Percentiles rank a stretch among this genome's conserved stretches.
These are phyloP conservation scores for Violaceomyces palustris DNA, from an alignment of 1,284 basidiomycete species.

Conservation along the genomic window DNA sequence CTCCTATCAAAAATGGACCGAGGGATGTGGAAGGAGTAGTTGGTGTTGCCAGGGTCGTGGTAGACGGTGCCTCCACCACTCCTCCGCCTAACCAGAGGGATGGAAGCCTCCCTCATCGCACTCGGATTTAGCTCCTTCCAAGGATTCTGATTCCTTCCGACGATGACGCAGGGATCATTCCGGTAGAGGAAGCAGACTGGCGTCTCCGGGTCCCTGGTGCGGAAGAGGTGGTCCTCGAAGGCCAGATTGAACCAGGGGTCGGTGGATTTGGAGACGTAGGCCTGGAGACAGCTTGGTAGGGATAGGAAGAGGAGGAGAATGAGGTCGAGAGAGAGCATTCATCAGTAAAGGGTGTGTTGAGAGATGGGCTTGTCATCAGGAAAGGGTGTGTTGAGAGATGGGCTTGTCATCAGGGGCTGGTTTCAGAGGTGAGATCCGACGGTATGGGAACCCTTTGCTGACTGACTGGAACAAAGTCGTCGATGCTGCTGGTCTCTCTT, in stretches of 20 bases:
- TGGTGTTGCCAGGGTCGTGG: constrained; percentile 93
- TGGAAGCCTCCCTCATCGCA: constrained; percentile 58
- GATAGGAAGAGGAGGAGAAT: too few relatives aligned
- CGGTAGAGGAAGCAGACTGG: constrained; percentile 77
- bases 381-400: too few relatives aligned
- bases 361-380: too few relatives aligned
- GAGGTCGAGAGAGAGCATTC: too few relatives aligned
- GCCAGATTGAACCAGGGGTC: constrained; percentile 91
- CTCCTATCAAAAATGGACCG: constrained; percentile 73
- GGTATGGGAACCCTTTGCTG: too few relatives aligned
- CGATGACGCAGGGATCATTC: constrained; percentile 83
- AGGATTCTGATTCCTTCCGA: constrained; percentile 94
- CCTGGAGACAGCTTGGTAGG: constrained; percentile 8
- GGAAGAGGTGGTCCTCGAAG: constrained; percentile 65
- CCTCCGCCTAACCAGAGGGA: constrained; percentile 77
- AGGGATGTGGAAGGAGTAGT: constrained; percentile 89
- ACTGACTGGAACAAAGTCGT: too few relatives aligned
- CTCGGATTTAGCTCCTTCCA: constrained; percentile 89
- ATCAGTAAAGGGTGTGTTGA: too few relatives aligned
- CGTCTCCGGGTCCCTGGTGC: constrained; percentile 7
- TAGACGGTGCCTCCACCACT: constrained; percentile 98
- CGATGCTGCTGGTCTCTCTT: too few relatives aligned
- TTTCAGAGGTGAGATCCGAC: too few relatives aligned
- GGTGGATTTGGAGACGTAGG: constrained; percentile 76
- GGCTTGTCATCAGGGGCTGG: too few relatives aligned